Conservation (phyloP, 257 asterid species). For the Solanum peruvianum region DNA sequence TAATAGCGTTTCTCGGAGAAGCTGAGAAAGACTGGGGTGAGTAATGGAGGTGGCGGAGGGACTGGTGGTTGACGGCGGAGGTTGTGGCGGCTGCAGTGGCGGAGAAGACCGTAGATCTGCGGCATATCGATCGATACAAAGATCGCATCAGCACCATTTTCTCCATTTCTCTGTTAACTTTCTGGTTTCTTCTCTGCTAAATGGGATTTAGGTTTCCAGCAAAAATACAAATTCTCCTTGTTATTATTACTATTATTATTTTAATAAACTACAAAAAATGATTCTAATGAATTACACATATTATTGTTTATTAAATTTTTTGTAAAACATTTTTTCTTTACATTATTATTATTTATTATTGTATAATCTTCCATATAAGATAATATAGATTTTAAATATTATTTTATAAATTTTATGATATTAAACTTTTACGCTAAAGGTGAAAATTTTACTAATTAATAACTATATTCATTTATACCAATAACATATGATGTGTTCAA, state of each 20-base stretch:
- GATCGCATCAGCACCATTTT: constrained; percentile 59
- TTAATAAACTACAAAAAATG: not conserved
- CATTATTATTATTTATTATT: too few relatives aligned
- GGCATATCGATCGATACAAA: constrained; percentile 48
- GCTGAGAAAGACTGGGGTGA: constrained; percentile 30
- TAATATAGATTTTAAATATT: too few relatives aligned
- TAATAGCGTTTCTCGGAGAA: constrained; percentile 14
- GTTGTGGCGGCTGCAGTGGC: constrained; percentile 22
- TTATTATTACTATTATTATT: not conserved
- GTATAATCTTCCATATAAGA: too few relatives aligned
- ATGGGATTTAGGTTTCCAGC: not conserved
- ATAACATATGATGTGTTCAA: not conserved
- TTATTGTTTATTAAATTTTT: not conserved
- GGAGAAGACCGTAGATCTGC: constrained; percentile 42
- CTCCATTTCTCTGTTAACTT: constrained; percentile 19
- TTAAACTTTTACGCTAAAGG: too few relatives aligned
- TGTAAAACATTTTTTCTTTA: not conserved
- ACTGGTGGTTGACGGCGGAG: constrained; percentile 36
- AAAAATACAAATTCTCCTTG: not conserved
- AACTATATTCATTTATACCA: not conserved
- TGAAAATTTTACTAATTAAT: too few relatives aligned
- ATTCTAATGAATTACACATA: not conserved
- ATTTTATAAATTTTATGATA: too few relatives aligned
- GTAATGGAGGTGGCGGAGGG: constrained; percentile 53
- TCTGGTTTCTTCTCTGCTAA: not conserved